phyloP scores from a whole-genome alignment of 2,329 filamentous ascomycete species.

The Arthrocladium fulminans region DNA sequence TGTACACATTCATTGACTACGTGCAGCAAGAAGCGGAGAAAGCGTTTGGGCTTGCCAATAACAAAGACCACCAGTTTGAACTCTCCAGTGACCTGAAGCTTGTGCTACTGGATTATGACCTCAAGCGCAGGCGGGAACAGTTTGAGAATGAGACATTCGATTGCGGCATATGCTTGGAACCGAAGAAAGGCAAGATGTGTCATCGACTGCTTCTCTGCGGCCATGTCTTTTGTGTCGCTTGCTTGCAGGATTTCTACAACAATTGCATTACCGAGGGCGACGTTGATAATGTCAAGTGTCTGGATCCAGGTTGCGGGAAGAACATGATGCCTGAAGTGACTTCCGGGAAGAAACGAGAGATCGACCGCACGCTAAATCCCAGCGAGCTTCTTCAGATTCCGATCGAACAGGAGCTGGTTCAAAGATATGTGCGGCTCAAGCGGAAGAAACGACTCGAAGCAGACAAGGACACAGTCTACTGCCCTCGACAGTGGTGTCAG shows the following conservation, averaged over 20 bases:
- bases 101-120: slow-evolving; percentile 68
- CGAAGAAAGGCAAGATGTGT: slow-evolving; percentile 76
- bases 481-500: slow-evolving; percentile 85
- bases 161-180: slow-evolving; percentile 82
- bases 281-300: slow-evolving; percentile 67
- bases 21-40: slow-evolving; percentile 50
- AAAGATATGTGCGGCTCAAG: slow-evolving; percentile 80
- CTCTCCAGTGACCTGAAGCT: slow-evolving; percentile 51
- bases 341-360: slow-evolving; percentile 42
- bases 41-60: slow-evolving; percentile 42
- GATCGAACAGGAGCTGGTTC: slow-evolving; percentile 60
- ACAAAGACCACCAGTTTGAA: slow-evolving; percentile 31
- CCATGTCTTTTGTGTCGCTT: slow-evolving; percentile 86
- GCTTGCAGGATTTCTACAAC: slow-evolving; percentile 82
- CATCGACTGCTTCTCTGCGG: slow-evolving; percentile 74
- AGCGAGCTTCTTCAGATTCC: slow-evolving; percentile 76
- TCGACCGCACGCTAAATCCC: slow-evolving; percentile 65
- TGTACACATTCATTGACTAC: slow-evolving; percentile 53
- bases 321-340: slow-evolving; percentile 23
- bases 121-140: slow-evolving; percentile 59
- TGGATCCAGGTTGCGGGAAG: slow-evolving; percentile 69
- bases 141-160: slow-evolving; percentile 82
- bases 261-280: slow-evolving; percentile 80
- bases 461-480: slow-evolving; percentile 87
- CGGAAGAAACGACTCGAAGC: slow-evolving; percentile 88